Evolutionary conservation across 169 alveolate species (phyloP), one percentile per base, ranked within the genome.

Genomic region (Cryptosporidium ubiquitum): DNA sequence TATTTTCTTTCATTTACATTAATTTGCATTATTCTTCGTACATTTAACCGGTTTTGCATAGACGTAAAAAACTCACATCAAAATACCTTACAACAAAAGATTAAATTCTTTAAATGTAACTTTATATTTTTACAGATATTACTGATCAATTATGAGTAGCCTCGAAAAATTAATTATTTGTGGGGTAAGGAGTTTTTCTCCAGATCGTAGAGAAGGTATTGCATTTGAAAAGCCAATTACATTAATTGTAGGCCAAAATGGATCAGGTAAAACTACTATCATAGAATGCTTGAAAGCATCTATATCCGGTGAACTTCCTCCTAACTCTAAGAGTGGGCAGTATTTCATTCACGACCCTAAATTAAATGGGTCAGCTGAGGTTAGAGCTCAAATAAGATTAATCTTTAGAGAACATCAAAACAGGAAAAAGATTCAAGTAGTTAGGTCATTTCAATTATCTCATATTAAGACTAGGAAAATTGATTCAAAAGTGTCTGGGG

Each of bases 261-360:
- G 99, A 39, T 97, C 99, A 37, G 99, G 99, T 7, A 98, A 97
- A 92, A 97, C 99, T 95, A 98, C 99, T 7, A 94, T 98, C 69
- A 96, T 98, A 37, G 99, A 98, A 92, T 97, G 99, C 89, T 94
- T 97, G 51, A 96, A 96, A 75, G 94, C 95, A 92, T 97, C 97
- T 44, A 95, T 98, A 44, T 94, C 98, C 26, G 99, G 99, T 6
- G 96, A 96, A 33, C 93, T 97, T 91, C 99, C 99, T 18, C 99
- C 99, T 23, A 95, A 96, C 84, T 96, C 98, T 16, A 95, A 95
- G 33, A 95, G 96, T 66, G 99, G 99, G 18, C 96, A 96, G 79
- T 95, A 97, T 39, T 98, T 97, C 89, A 84, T 98, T 35, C 98
- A 96, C 85, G 99, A 97, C 91, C 99, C 99, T 33, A 91, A 85